Evolutionary conservation across 2,329 filamentous ascomycete species (phyloP), one percentile per base, ranked within the genome.

Genomic region (Claviceps humidiphila): DNA sequence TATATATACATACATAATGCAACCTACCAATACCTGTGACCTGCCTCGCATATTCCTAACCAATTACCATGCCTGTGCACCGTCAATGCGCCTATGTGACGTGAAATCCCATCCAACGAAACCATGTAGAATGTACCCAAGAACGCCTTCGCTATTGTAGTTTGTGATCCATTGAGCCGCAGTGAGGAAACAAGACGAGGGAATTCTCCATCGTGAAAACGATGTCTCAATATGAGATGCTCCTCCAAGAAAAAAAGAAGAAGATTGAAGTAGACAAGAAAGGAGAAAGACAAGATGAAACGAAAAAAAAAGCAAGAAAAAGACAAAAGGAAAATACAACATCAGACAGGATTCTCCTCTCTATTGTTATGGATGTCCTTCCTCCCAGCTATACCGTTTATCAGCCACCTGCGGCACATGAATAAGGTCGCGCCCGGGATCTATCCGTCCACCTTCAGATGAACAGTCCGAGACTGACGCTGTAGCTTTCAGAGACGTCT

Each of bases 311-410:
- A 22, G 5, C 3, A n/a, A 44, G 14, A 44, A 7, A 6, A 4
- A 11, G 5, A 24, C 6, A 26, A 46, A 13, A 34, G 24, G 1
- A 5, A 11, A 34, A 34, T 1, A 34, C 30, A 11, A 11, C 9
- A 34, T 34, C 9, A 34, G 9, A 34, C 30, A 34, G 30, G 30
- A 4, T 34, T 34, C 30, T 3, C 30, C 9, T 34, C 30, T 11
- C 30, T 34, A 44, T 20, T 44, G 16, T 20, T 44, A 44, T 16
- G 42, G 4, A 16, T 24, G 41, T 17, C 66, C 63, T 5, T 71
- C 65, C 57, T 77, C 75, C 74, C 74, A 78, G 55, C 75, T 77
- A 51, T 76, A 78, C 39, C 75, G 65, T 55, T 67, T 70, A 37
- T 69, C 69, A 3, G 75, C 72, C 52, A 74, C 60, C 58, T 78